Evolutionary conservation across 1,284 basidiomycete genomes (phyloP).

Genomic region (Ustanciosporium gigantosporum): DNA sequence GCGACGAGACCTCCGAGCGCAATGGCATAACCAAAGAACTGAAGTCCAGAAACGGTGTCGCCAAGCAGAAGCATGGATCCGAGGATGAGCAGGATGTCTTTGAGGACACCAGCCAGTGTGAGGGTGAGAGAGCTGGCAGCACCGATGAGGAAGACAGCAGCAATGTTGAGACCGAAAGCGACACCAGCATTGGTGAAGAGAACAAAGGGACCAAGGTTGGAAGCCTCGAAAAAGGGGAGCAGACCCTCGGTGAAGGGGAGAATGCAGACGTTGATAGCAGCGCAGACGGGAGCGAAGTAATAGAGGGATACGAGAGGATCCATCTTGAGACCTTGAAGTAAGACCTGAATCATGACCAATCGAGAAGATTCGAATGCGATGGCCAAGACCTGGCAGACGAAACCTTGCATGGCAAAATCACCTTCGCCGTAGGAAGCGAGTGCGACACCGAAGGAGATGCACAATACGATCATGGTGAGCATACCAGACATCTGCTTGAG

Average conservation of each 20-base stretch:
- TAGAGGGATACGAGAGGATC: constrained; percentile 92
- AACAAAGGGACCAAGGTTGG: constrained; percentile 74
- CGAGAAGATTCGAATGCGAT: constrained; percentile 80
- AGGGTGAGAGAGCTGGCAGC: constrained; percentile 83
- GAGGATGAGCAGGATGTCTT: constrained; percentile 91
- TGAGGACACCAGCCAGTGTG: constrained; percentile 88
- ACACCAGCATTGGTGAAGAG: constrained; percentile 81
- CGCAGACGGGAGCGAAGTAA: constrained; percentile 77
- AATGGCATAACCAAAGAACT: constrained; percentile 85
- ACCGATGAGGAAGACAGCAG: constrained; percentile 91
- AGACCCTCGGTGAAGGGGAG: constrained; percentile 88
- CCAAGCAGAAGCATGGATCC: constrained; percentile 86
- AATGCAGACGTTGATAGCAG: constrained; percentile 79
- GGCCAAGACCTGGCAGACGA: constrained; percentile 66
- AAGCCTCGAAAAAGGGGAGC: constrained; percentile 78
- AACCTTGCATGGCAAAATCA: constrained; percentile 81
- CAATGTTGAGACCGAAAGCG: constrained; percentile 88
- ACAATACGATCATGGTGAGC: constrained; percentile 79
- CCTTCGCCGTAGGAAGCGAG: constrained; percentile 85
- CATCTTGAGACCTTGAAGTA: constrained; percentile 92
- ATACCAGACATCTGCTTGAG: constrained; percentile 84
- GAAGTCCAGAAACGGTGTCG: constrained; percentile 75
- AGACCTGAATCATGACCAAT: constrained; percentile 92
- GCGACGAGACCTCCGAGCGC: constrained; percentile 78
- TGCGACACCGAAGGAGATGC: constrained; percentile 89